Conservation (phyloP, 2,329 filamentous ascomycete genomes). For the Fusarium penzigii region DNA sequence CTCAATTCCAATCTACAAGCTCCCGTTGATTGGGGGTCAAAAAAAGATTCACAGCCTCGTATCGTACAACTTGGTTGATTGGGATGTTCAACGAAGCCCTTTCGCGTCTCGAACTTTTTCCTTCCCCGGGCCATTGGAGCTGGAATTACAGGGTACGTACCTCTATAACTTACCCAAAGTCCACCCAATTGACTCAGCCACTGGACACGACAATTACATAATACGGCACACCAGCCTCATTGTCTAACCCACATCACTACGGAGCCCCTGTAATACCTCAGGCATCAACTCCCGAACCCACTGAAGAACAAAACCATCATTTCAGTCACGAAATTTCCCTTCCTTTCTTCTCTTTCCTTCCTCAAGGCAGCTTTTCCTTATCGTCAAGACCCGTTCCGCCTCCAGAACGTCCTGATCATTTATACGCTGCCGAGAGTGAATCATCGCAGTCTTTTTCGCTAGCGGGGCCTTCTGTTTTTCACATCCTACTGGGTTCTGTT, state of each 20-base stretch:
- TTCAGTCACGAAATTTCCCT: constrained; percentile 16
- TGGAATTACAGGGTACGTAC: constrained; percentile 25
- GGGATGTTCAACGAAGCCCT: constrained; percentile 20
- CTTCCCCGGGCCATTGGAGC: constrained; percentile 3
- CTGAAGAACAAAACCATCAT: not conserved
- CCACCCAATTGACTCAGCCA: no score
- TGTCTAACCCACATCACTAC: no score
- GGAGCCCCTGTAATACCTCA: no score
- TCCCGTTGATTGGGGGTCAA: constrained; percentile 2
- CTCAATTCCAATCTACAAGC: not conserved
- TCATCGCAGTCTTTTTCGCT: constrained; percentile 89
- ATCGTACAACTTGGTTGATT: constrained; percentile 12
- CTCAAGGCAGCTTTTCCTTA: constrained; percentile 86
- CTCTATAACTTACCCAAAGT: not conserved
- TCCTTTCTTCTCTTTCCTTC: constrained; percentile 40
- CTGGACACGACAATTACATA: no score
- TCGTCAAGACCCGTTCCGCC: constrained; percentile 77
- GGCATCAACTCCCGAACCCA: constrained; percentile 15
- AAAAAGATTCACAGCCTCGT: no score
- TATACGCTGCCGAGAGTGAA: constrained; percentile 78
- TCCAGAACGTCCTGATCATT: constrained; percentile 89
- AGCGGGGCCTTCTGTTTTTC: constrained; percentile 75
- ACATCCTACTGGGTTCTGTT: constrained; percentile 78
- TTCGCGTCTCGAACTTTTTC: constrained; percentile 31
- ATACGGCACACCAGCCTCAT: no score